A percentile compares a stretch with the other conserved stretches of the same genome.
Conservation (phyloP, 2,329 filamentous ascomycete genomes). For the Fonsecaea monophora region DNA sequence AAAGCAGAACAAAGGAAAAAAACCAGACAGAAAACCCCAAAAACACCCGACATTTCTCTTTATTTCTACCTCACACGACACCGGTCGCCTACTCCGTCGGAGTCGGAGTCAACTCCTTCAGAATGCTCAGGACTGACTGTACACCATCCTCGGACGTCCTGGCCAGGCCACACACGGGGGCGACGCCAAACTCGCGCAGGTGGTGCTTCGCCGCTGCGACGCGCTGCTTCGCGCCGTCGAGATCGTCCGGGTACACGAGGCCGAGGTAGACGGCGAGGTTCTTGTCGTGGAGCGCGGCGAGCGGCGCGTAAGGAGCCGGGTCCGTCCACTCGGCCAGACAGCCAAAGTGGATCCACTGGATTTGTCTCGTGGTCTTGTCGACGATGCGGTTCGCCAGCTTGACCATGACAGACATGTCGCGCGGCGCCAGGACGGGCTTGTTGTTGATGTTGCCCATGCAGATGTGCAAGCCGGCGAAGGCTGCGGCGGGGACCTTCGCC, state of each 20-base stretch:
- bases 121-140: conserved; percentile 13
- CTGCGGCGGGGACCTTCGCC: conserved; percentile 1
- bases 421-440: conserved; percentile 20
- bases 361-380: background rate
- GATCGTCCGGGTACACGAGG: conserved; percentile 17
- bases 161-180: conserved; percentile 12
- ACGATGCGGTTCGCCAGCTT: conserved; percentile 15
- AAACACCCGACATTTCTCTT: background rate
- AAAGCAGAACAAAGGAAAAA: no score
- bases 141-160: conserved; percentile 19
- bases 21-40: no score
- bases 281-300: conserved; percentile 8
- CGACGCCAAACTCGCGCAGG: conserved; percentile 9
- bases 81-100: background rate
- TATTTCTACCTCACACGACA: background rate
- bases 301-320: background rate
- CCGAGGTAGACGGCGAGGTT: conserved; percentile 16
- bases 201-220: background rate
- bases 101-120: conserved; percentile 8
- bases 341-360: conserved; percentile 21
- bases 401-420: conserved; percentile 17
- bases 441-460: conserved; percentile 25
- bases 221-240: conserved; percentile 14
- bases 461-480: conserved; percentile 13
- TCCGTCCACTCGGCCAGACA: conserved; percentile 22